Percentiles rank a stretch among this genome's conserved stretches.
phyloP scores from a whole-genome alignment of 2,329 filamentous ascomycete genomes.

The Rasamsonia emersonii region DNA sequence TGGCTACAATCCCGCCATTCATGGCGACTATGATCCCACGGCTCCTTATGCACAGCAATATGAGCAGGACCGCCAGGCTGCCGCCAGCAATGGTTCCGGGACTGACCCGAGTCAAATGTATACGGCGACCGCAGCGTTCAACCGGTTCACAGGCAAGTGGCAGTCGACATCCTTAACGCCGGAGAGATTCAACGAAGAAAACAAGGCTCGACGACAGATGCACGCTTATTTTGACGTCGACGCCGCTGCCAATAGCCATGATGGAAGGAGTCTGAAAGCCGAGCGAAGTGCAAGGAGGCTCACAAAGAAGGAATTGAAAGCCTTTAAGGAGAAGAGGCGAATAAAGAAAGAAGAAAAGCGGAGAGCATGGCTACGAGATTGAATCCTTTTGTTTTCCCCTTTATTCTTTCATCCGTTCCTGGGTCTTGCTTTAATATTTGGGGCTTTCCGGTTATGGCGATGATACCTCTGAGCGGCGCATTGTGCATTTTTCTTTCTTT shows the following conservation, averaged over 20 bases:
- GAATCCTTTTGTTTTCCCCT: slow-evolving; percentile 20
- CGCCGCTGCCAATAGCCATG: slow-evolving; percentile 80
- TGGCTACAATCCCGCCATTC: slow-evolving; percentile 92
- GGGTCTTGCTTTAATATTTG: too few relatives aligned
- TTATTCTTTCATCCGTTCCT: too few relatives aligned
- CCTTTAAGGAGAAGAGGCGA: slow-evolving; percentile 81
- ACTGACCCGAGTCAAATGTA: slow-evolving; percentile 48
- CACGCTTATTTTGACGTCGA: slow-evolving; percentile 94
- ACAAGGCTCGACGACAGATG: slow-evolving; percentile 82
- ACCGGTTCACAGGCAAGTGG: slow-evolving; percentile 80
- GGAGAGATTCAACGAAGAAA: slow-evolving; percentile 75
- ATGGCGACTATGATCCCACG: slow-evolving; percentile 91
- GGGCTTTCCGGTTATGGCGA: too few relatives aligned
- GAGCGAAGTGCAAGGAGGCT: slow-evolving; percentile 81
- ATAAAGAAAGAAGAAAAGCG: slow-evolving; percentile 92
- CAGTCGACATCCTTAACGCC: slow-evolving; percentile 60
- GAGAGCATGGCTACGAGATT: slow-evolving; percentile 82
- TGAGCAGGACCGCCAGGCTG: slow-evolving; percentile 27
- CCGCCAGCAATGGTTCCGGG: slow-evolving; percentile 23
- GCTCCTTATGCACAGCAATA: slow-evolving; percentile 77
- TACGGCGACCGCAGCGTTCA: slow-evolving; percentile 67
- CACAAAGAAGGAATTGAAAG: slow-evolving; percentile 76
- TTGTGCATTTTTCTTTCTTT: too few relatives aligned
- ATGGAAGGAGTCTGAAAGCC: slow-evolving; percentile 82
- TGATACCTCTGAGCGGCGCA: too few relatives aligned